Conservation (phyloP, 495 filamentous ascomycete genomes). For the Aspergillus homomorphus region DNA sequence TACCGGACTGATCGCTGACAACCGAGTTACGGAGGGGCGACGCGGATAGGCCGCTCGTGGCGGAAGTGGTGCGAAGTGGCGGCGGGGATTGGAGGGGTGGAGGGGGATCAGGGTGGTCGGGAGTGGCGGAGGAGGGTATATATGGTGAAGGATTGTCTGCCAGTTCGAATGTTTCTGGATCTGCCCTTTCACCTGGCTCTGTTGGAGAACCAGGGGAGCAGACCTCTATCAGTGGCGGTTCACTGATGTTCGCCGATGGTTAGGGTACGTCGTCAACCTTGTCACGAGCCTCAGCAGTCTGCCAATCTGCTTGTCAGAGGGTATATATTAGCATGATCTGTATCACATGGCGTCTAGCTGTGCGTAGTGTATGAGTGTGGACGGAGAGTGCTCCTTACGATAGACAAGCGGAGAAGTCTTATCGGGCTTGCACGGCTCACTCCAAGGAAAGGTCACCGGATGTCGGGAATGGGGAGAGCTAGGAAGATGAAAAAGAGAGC, state of each 20-base stretch:
- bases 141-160: slow-evolving; percentile 53
- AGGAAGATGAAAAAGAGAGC: neutral
- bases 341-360: neutral
- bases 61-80: slow-evolving; percentile 20
- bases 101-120: slow-evolving; percentile 57
- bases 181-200: slow-evolving; percentile 50
- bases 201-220: slow-evolving; percentile 51
- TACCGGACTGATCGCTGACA: slow-evolving; percentile 11
- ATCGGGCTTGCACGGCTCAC: slow-evolving; percentile 17
- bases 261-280: slow-evolving; percentile 19
- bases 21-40: slow-evolving; percentile 15
- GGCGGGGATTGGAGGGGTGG: slow-evolving; percentile 30
- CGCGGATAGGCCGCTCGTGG: slow-evolving; percentile 12
- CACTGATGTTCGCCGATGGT: slow-evolving; percentile 24
- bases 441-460: slow-evolving; percentile 8
- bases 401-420: slow-evolving; percentile 21
- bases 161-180: slow-evolving; percentile 57
- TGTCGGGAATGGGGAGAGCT: neutral
- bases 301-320: slow-evolving; percentile 9
- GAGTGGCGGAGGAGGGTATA: slow-evolving; percentile 51
- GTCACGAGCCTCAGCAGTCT: slow-evolving; percentile 8
- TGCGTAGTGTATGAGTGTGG: slow-evolving; percentile 5
- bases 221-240: slow-evolving; percentile 36
- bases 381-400: neutral
- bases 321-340: neutral